These are phyloP conservation scores for Calocybe cyanea DNA, from an alignment of 768 basidiomycete genomes.

Conservation along the genomic window DNA sequence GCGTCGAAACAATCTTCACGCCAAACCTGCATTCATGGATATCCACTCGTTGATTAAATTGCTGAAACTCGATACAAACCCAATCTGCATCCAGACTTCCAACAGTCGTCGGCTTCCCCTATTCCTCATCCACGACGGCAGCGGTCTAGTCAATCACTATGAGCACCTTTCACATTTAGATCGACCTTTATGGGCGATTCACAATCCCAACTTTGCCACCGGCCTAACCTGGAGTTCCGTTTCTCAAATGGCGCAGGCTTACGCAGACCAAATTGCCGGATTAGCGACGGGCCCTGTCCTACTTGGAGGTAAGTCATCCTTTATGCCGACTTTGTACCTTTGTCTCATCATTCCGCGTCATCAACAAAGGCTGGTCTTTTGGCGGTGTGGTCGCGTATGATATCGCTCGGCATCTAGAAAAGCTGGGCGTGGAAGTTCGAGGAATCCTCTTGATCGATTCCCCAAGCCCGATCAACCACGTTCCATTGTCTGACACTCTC, in stretches of 20 bases:
- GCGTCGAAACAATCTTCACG: neutral
- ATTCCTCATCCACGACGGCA: constrained; percentile 72
- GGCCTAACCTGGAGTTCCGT: constrained; percentile 46
- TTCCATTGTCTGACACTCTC: constrained; percentile 47
- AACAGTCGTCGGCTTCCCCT: constrained; percentile 34
- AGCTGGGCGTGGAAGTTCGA: constrained; percentile 37
- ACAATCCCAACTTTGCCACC: constrained; percentile 48
- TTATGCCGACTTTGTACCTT: neutral
- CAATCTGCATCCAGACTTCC: constrained; percentile 35
- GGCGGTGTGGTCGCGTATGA: constrained; percentile 74
- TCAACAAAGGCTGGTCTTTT: constrained; percentile 67
- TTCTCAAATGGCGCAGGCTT: constrained; percentile 48
- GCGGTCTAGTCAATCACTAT: constrained; percentile 54
- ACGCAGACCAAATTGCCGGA: constrained; percentile 38
- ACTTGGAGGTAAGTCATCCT: constrained; percentile 50
- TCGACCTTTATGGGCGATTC: constrained; percentile 58
- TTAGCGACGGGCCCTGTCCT: constrained; percentile 37
- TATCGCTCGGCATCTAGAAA: constrained; percentile 47
- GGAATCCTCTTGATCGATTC: constrained; percentile 69
- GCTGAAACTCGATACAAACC: constrained; percentile 23
- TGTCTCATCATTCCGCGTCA: neutral
- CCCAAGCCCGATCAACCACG: constrained; percentile 51
- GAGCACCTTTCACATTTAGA: constrained; percentile 41
- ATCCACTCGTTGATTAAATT: constrained; percentile 12
- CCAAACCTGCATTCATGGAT: neutral